Evolutionary conservation across 2,329 filamentous ascomycete species (phyloP).

Genomic region (Sphaerulina vaccinii): DNA sequence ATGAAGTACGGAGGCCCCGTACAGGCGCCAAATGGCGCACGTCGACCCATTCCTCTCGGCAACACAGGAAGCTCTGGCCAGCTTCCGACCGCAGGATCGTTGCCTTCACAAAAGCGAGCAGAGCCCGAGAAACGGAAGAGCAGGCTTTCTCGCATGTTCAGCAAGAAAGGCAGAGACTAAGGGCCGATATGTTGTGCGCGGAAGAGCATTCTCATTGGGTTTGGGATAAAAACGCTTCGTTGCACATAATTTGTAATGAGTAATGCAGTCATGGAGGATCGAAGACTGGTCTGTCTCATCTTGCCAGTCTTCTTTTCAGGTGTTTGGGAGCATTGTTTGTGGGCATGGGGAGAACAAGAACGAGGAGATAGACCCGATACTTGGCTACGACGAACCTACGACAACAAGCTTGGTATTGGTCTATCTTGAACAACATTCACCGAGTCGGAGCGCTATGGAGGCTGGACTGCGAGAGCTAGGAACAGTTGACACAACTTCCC

Average conservation of each 20-base stretch:
- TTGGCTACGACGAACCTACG: slow-evolving; percentile 13
- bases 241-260: slow-evolving; percentile 24
- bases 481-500: not conserved
- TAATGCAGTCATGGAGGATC: slow-evolving; percentile 15
- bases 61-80: slow-evolving; percentile 20
- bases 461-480: not conserved
- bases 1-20: slow-evolving; percentile 25
- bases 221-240: slow-evolving; percentile 8
- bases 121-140: slow-evolving; percentile 75
- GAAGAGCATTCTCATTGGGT: not conserved
- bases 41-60: slow-evolving; percentile 35
- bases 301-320: not conserved
- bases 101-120: slow-evolving; percentile 30
- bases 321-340: not conserved
- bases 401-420: not conserved
- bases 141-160: slow-evolving; percentile 83
- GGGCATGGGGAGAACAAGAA: slow-evolving; percentile 8
- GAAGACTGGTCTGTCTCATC: not conserved
- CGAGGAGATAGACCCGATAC: slow-evolving; percentile 4
- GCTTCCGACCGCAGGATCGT: slow-evolving; percentile 10
- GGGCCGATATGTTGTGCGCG: not conserved
- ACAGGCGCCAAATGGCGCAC: slow-evolving; percentile 29
- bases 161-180: slow-evolving; percentile 52
- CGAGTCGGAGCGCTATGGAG: not conserved
- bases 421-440: not conserved